phyloP scores from a whole-genome alignment of 352 stramenopile genomes.

The Phytopythium boreale region DNA sequence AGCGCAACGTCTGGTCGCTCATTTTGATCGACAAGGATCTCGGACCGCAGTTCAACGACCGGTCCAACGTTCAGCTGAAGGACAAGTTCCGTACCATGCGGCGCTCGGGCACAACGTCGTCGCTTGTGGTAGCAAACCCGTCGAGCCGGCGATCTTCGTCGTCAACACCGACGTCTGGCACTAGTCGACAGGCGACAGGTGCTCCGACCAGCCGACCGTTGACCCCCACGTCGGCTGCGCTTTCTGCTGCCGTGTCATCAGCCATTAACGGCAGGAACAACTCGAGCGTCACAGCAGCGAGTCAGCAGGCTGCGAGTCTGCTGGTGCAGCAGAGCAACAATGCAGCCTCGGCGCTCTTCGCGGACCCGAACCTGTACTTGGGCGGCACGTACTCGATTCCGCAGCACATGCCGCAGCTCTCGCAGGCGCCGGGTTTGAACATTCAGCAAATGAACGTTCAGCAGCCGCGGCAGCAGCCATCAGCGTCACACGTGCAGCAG shows the following conservation, averaged over 20 bases:
- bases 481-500: conserved; percentile 31
- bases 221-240: conserved; percentile 14
- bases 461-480: conserved; percentile 31
- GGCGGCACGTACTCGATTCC: conserved; percentile 52
- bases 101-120: conserved; percentile 43
- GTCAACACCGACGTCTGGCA: conserved; percentile 13
- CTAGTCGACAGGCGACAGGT: not conserved
- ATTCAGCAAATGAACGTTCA: conserved; percentile 50
- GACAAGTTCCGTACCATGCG: conserved; percentile 84
- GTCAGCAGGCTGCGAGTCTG: conserved; percentile 50
- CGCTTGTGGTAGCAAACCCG: conserved; percentile 36
- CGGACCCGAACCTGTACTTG: conserved; percentile 63
- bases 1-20: conserved; percentile 81
- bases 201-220: conserved; percentile 2
- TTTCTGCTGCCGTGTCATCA: conserved; percentile 27
- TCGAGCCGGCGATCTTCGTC: conserved; percentile 42
- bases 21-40: conserved; percentile 82
- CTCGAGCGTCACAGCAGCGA: conserved; percentile 31
- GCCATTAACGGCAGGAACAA: conserved; percentile 21
- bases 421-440: conserved; percentile 26
- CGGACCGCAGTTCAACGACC: conserved; percentile 75
- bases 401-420: conserved; percentile 44
- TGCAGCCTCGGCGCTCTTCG: conserved; percentile 50
- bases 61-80: conserved; percentile 82
- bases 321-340: conserved; percentile 52